These are phyloP conservation scores for Apiotrichum siamense DNA, from an alignment of 1,284 basidiomycete genomes.

Conservation along the genomic window DNA sequence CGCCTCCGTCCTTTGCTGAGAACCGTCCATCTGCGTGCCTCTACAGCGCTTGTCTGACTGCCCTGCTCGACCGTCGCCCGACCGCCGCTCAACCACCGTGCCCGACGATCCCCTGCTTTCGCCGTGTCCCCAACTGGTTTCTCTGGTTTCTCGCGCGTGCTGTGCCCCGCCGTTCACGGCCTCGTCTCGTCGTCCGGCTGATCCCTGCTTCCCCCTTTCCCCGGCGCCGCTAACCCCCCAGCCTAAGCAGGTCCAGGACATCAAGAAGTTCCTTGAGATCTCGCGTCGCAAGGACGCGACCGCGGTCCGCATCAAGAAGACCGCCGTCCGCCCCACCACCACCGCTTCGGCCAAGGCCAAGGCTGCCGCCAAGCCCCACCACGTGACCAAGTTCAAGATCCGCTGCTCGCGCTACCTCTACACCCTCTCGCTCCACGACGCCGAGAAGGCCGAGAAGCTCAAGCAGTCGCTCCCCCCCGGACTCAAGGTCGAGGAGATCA, in stretches of 20 bases:
- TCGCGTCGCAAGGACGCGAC: slow-evolving; percentile 67
- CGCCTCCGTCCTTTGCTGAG: no score
- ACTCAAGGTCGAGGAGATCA: slow-evolving; percentile 48
- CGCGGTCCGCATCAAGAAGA: slow-evolving; percentile 95
- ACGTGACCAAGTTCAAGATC: slow-evolving; percentile 97
- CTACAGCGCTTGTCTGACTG: no score
- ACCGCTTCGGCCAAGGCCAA: slow-evolving; percentile 42
- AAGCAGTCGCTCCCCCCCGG: slow-evolving; percentile 85
- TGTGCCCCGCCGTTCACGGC: no score
- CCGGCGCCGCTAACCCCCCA: slow-evolving; percentile 44
- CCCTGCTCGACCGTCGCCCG: no score
- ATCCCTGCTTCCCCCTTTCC: neutral
- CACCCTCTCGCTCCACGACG: slow-evolving; percentile 90
- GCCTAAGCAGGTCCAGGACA: slow-evolving; percentile 97
- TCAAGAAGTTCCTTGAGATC: slow-evolving; percentile 96
- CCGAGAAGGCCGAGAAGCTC: slow-evolving; percentile 98
- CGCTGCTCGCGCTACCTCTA: slow-evolving; percentile 96
- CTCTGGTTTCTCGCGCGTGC: no score
- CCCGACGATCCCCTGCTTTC: no score
- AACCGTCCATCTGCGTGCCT: no score
- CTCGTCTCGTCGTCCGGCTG: neutral
- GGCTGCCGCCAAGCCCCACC: slow-evolving; percentile 59
- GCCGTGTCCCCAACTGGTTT: no score
- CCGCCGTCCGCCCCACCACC: slow-evolving; percentile 51
- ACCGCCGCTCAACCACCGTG: no score